phyloP scores from a whole-genome alignment of 257 asterid genomes.

The Jacaranda mimosifolia region DNA sequence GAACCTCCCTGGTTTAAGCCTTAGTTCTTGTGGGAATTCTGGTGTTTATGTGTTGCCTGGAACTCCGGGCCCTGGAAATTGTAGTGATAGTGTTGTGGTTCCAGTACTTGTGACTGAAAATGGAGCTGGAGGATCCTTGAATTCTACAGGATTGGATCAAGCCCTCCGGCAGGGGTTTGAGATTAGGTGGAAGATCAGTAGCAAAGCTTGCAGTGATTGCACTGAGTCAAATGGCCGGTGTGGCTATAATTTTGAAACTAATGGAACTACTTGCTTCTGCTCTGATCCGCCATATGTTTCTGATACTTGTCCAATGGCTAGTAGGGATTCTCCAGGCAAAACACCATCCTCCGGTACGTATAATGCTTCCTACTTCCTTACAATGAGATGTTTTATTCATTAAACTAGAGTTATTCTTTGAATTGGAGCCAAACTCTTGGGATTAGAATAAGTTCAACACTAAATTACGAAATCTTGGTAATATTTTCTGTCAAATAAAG shows the following conservation, averaged over 20 bases:
- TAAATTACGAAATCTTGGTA: too few species aligned
- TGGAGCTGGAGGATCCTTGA: conserved; percentile 25
- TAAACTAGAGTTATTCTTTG: too few species aligned
- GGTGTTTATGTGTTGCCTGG: conserved; percentile 55
- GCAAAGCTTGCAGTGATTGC: conserved; percentile 57
- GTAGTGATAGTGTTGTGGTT: conserved; percentile 56
- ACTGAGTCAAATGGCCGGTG: conserved; percentile 59
- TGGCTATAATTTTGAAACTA: conserved; percentile 47
- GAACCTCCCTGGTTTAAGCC: conserved; percentile 29
- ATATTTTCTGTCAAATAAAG: too few species aligned
- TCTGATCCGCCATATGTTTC: conserved; percentile 50
- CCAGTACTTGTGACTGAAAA: conserved; percentile 47
- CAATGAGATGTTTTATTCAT: neutral
- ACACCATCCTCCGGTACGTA: conserved; percentile 26
- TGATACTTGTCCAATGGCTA: conserved; percentile 45
- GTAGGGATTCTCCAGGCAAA: conserved; percentile 33
- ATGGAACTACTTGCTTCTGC: conserved; percentile 62
- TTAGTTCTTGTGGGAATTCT: conserved; percentile 39
- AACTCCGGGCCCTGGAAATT: conserved; percentile 50
- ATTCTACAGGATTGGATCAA: conserved; percentile 41
- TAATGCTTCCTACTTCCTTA: neutral
- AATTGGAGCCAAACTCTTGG: too few species aligned
- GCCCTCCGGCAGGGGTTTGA: conserved; percentile 59
- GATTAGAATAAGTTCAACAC: too few species aligned
- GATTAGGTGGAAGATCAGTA: conserved; percentile 59